Conservation (phyloP, 305 asterid genomes). For the Ruellia speciosa region DNA sequence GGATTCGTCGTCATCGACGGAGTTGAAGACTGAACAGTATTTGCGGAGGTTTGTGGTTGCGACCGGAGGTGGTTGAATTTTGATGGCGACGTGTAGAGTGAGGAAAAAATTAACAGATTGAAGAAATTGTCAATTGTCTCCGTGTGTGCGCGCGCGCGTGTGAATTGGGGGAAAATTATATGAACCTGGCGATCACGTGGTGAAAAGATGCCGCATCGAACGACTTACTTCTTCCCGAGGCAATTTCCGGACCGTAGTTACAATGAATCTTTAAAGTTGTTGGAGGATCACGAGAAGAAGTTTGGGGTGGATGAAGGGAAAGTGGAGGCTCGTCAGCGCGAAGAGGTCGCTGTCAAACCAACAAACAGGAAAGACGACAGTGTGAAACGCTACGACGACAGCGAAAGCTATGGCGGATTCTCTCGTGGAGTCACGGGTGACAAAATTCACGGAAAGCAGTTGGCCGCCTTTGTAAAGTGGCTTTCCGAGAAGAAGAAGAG, state of each 20-base stretch:
- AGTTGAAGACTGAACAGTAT: background rate
- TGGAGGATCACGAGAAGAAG: conserved; percentile 62
- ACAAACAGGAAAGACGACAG: conserved; percentile 1
- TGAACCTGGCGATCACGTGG: conserved; percentile 32
- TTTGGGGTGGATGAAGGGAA: conserved; percentile 22
- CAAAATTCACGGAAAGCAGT: conserved; percentile 61
- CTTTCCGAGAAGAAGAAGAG: conserved; percentile 48
- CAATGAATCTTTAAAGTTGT: conserved; percentile 40
- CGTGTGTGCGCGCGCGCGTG: background rate
- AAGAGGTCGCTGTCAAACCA: conserved; percentile 21
- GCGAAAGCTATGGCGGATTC: conserved; percentile 17
- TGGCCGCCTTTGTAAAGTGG: conserved; percentile 57
- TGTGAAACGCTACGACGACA: conserved; percentile 9
- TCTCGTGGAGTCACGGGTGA: conserved; percentile 45
- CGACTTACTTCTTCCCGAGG: conserved; percentile 80
- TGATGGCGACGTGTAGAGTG: background rate
- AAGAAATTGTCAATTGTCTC: background rate
- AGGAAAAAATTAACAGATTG: background rate
- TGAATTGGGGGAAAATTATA: background rate
- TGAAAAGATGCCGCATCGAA: conserved; percentile 78
- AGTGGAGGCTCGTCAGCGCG: conserved; percentile 14
- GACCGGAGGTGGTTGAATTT: background rate
- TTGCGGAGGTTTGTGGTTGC: background rate
- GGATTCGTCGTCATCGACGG: conserved; percentile 17
- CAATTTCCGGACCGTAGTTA: conserved; percentile 62